Conservation (phyloP, 2,329 filamentous ascomycete genomes). For the Ophiostoma sp. region DNA sequence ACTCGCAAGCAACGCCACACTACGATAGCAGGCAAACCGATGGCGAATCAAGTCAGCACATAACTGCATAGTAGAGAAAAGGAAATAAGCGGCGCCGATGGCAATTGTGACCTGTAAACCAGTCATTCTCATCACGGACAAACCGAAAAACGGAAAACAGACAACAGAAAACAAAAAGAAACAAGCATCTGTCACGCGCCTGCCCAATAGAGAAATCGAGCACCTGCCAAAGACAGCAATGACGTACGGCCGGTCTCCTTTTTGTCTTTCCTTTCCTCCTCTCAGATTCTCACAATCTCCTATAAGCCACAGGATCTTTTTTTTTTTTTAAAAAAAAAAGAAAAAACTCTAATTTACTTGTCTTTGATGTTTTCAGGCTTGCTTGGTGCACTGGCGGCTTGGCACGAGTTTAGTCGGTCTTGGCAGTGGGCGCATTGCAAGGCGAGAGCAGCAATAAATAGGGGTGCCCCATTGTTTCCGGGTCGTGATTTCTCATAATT, state of each 20-base stretch:
- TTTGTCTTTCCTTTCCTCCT: neutral
- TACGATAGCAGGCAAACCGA: neutral
- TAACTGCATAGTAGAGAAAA: no score
- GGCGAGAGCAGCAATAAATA: neutral
- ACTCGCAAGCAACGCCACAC: constrained; percentile 10
- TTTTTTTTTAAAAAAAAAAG: no score
- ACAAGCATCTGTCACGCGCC: neutral
- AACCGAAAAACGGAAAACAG: no score
- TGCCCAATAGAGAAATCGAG: neutral
- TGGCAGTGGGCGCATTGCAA: neutral
- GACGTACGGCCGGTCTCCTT: neutral
- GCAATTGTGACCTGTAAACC: neutral
- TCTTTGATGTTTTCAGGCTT: neutral
- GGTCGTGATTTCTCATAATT: neutral
- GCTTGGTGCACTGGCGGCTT: neutral
- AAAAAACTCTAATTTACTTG: no score
- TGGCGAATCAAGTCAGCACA: neutral
- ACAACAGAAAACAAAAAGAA: neutral
- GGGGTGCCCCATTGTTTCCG: constrained; percentile 7
- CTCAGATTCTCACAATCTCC: neutral
- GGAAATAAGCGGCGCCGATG: neutral
- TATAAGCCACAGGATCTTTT: neutral
- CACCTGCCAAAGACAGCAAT: constrained; percentile 2
- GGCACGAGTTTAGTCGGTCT: constrained; percentile 13
- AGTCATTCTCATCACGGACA: neutral